Conservation (phyloP, 1,139 yeast genomes). For the Nakaseomyces delphensis region DNA sequence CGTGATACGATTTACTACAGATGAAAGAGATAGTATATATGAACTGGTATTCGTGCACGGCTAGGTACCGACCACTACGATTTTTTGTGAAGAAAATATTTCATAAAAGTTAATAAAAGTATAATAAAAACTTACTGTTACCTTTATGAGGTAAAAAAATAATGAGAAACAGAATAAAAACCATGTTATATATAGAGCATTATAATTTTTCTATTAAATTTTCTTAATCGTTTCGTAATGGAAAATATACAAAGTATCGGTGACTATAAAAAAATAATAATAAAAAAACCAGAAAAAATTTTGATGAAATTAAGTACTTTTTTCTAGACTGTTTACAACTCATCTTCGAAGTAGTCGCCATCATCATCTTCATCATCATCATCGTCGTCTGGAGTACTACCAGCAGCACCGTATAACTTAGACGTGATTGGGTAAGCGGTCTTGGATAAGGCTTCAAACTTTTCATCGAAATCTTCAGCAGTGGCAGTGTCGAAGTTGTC, state of each 20-base stretch:
- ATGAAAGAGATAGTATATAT: slow-evolving; percentile 11
- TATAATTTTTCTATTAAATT: no score
- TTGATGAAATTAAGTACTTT: no score
- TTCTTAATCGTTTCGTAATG: slow-evolving; percentile 2
- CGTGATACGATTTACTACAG: slow-evolving; percentile 39
- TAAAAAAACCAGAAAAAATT: no score
- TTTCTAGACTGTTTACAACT: slow-evolving; percentile 36
- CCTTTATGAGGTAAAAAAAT: no score
- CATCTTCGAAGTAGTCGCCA: slow-evolving; percentile 41
- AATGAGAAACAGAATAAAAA: no score
- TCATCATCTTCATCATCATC: slow-evolving; percentile 40
- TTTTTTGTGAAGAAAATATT: background rate
- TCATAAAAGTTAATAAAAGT: background rate
- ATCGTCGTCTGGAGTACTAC: slow-evolving; percentile 50
- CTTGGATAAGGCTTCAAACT: slow-evolving; percentile 75
- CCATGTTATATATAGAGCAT: no score
- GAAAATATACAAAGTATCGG: background rate
- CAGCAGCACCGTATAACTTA: slow-evolving; percentile 70
- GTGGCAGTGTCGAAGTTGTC: slow-evolving; percentile 84
- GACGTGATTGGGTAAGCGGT: slow-evolving; percentile 89
- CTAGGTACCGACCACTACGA: no score
- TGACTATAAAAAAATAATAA: background rate
- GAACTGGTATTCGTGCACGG: slow-evolving; percentile 12
- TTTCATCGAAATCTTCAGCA: slow-evolving; percentile 89
- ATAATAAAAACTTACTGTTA: no score